Percentiles rank a stretch among this genome's conserved stretches.
These are phyloP conservation scores for Aspergillus caelatus DNA, from an alignment of 2,329 filamentous ascomycete genomes.

Conservation along the genomic window DNA sequence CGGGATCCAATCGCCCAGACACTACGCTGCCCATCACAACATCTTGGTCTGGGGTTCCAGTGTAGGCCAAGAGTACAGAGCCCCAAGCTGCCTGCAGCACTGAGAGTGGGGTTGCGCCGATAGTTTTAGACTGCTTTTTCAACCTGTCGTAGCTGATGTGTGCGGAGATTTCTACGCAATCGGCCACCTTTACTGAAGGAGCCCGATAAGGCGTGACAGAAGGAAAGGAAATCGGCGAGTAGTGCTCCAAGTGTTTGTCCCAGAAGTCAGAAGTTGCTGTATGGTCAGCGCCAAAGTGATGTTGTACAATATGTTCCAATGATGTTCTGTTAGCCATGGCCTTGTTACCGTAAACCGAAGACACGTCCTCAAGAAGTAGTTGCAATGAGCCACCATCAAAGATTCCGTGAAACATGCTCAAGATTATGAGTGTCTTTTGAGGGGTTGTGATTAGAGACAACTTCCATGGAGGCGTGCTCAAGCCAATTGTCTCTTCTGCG, in stretches of 20 bases:
- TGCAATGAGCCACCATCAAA: constrained; percentile 42
- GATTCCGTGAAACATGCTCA: constrained; percentile 42
- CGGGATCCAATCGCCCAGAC: constrained; percentile 31
- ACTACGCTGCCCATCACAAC: constrained; percentile 39
- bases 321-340: constrained; percentile 21
- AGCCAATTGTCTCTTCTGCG: constrained; percentile 23
- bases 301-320: constrained; percentile 27
- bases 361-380: constrained; percentile 37
- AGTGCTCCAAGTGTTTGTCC: constrained; percentile 22
- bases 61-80: constrained; percentile 35
- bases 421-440: constrained; percentile 21
- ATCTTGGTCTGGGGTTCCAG: constrained; percentile 36
- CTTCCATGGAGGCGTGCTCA: constrained; percentile 26
- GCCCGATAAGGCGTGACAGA: constrained; percentile 26
- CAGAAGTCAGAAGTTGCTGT: constrained; percentile 24
- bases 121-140: constrained; percentile 31
- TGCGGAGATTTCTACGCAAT: constrained; percentile 27
- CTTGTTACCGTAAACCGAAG: constrained; percentile 21
- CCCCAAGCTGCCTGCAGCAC: constrained; percentile 43
- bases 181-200: constrained; percentile 16
- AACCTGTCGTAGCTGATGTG: constrained; percentile 27
- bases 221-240: constrained; percentile 26
- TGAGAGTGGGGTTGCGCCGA: constrained; percentile 36
- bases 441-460: constrained; percentile 23
- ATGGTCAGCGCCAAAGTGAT: constrained; percentile 29